Evolutionary conservation across 1,284 basidiomycete genomes (phyloP).

Genomic region (Phenoliferia sp.): DNA sequence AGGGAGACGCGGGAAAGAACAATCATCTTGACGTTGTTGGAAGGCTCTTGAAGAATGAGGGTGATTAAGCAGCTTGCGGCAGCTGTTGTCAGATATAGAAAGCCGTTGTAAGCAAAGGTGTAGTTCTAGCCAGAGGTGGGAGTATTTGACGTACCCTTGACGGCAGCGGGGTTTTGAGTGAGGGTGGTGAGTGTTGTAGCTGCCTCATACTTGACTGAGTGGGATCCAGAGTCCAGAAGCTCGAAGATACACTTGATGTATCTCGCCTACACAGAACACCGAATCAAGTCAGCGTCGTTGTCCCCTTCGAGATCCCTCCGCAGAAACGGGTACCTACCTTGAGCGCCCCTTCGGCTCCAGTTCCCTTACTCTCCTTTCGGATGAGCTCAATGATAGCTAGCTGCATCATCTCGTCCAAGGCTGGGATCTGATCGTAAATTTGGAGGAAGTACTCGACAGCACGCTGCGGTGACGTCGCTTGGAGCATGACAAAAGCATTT

Average conservation of each 20-base stretch:
- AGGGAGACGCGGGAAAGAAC: slow-evolving; percentile 87
- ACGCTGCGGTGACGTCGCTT: slow-evolving; percentile 79
- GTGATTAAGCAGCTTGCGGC: slow-evolving; percentile 85
- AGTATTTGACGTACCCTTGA: slow-evolving; percentile 66
- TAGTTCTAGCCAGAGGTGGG: background rate
- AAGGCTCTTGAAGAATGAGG: slow-evolving; percentile 75
- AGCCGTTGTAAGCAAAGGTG: background rate
- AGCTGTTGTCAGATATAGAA: slow-evolving; percentile 56
- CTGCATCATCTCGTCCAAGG: slow-evolving; percentile 90
- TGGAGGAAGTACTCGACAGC: slow-evolving; percentile 87
- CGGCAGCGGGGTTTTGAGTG: slow-evolving; percentile 91
- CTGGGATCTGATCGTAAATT: slow-evolving; percentile 76
- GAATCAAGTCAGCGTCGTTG: background rate
- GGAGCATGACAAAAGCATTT: slow-evolving; percentile 93
- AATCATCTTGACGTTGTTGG: slow-evolving; percentile 97
- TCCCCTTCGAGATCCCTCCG: background rate
- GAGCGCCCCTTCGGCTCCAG: slow-evolving; percentile 23
- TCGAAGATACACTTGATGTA: slow-evolving; percentile 95
- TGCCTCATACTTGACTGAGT: slow-evolving; percentile 97
- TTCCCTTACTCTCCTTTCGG: slow-evolving; percentile 72
- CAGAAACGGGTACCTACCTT: slow-evolving; percentile 16
- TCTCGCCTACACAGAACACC: slow-evolving; percentile 56
- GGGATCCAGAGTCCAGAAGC: slow-evolving; percentile 82
- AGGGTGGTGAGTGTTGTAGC: slow-evolving; percentile 91
- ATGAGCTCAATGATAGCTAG: slow-evolving; percentile 95